Base-by-base conservation (phyloP, 2,329 filamentous ascomycete genomes). In the Pyrenophora teres region DNA sequence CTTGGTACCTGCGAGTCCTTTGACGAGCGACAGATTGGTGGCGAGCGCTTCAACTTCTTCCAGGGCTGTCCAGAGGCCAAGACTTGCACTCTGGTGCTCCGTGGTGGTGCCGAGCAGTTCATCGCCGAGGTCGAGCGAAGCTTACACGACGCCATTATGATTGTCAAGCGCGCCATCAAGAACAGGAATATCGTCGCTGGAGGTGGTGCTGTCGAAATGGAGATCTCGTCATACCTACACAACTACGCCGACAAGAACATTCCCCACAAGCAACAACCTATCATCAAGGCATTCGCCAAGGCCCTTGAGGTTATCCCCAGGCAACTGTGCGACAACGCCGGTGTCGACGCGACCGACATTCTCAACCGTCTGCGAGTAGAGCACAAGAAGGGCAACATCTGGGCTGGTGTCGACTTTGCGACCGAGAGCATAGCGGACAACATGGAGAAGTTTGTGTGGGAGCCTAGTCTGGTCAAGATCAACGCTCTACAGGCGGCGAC, bases 111-210 rank as follows among this genome's bases (percentile, higher is more conserved):
- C 31, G 94, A 99, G 80, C 94, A 99, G 76, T 99, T 99, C 79
- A 99, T 99, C 67, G 94, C 94, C 52, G 94, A 99, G 76, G 94
- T 97, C 1, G 94, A 99, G 81, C 90, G 94, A 60, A 96, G 91
- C 72, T 84, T 99, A 62, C 94, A 99, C 81, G 94, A 99, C 70
- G 94, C 94, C 65, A 97, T 99, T 77, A 99, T 99, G 94, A 96
- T 99, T 69, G 94, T 99, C 72, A 97, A 97, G 85, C 92, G 95
- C 56, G 91, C 94, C 23, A 91, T 97, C 76, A 91, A 90, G 80
- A 96, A 97, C 81, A 88, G 88, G 71, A 89, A 85, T 72, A 96
- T 99, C 62, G 94, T 99, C 21, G 94, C 92, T 39, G 94, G 94
- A 67, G 94, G 94, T 66, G 94, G 94, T 73, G 93, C 94, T 15